phyloP scores from a whole-genome alignment of 164 flowering plant genomes.

The Litsea cubeba region DNA sequence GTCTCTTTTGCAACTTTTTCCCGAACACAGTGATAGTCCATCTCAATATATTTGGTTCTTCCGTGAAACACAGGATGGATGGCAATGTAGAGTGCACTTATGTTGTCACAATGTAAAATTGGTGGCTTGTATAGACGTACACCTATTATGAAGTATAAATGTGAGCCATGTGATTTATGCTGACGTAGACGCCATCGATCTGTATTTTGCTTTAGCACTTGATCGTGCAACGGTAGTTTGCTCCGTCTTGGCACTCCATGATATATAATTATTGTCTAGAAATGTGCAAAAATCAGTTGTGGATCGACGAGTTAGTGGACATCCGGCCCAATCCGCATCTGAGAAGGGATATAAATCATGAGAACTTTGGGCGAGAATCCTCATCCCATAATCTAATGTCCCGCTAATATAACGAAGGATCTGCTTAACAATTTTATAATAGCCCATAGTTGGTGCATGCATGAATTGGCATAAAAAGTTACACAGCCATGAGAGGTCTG shows the following conservation, averaged over 20 bases:
- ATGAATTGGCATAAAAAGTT: constrained; percentile 15
- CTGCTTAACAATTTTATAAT: background rate
- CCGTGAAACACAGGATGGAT: background rate
- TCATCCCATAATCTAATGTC: background rate
- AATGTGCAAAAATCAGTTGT: background rate
- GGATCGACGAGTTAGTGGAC: background rate
- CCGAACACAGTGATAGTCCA: background rate
- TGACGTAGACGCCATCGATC: constrained; percentile 1
- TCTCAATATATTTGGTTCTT: background rate
- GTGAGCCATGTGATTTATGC: constrained; percentile 4
- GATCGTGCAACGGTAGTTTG: constrained; percentile 4
- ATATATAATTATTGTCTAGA: background rate
- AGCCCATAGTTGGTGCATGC: constrained; percentile 5
- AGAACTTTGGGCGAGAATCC: background rate
- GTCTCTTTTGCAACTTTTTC: too few relatives aligned
- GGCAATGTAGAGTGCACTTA: too few relatives aligned
- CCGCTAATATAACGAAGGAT: background rate
- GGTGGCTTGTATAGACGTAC: background rate
- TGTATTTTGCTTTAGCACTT: constrained; percentile 1
- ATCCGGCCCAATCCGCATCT: background rate
- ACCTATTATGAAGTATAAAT: background rate
- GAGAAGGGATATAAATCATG: background rate
- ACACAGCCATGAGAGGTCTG: constrained; percentile 7
- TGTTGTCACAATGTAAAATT: background rate
- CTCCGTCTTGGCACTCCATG: constrained; percentile 15